phyloP scores from a whole-genome alignment of 768 basidiomycete species.

The Clavaria fumosa region DNA sequence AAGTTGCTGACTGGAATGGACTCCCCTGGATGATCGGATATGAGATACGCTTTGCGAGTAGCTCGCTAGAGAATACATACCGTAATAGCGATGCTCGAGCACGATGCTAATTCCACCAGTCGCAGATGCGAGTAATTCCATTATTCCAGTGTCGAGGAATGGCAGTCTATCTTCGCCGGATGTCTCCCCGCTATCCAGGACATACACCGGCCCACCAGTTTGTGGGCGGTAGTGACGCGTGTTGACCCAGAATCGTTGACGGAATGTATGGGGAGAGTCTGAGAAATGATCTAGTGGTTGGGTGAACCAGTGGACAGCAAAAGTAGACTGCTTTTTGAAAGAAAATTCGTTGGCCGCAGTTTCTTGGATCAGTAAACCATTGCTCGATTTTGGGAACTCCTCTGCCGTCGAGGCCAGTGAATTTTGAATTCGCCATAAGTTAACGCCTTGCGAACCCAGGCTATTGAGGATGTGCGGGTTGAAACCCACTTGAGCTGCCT shows the following conservation, averaged over 20 bases:
- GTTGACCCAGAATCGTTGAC: constrained; percentile 89
- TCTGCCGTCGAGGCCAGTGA: constrained; percentile 9
- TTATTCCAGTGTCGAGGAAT: constrained; percentile 69
- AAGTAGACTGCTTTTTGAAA: constrained; percentile 5
- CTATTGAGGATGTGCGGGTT: no score
- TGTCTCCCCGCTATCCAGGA: constrained; percentile 90
- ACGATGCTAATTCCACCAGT: constrained; percentile 83
- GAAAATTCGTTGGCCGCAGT: no score
- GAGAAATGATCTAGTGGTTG: constrained; percentile 81
- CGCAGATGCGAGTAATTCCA: constrained; percentile 69
- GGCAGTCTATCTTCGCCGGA: constrained; percentile 50
- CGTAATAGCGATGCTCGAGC: constrained; percentile 90
- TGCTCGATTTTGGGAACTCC: constrained; percentile 10
- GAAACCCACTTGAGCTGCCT: no score
- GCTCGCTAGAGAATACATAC: constrained; percentile 23
- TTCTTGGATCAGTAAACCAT: constrained; percentile 11
- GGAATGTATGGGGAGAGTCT: constrained; percentile 41
- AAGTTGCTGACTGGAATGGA: constrained; percentile 67
- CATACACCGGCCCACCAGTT: constrained; percentile 66
- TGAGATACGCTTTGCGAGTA: no score
- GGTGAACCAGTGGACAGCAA: constrained; percentile 42
- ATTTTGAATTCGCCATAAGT: constrained; percentile 41
- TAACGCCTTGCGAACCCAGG: constrained; percentile 44
- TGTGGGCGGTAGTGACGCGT: constrained; percentile 61
- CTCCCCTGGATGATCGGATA: constrained; percentile 27